Evolutionary conservation across 73 alveolate genomes (phyloP).

Genomic region (Paramecium sexaurelia): DNA sequence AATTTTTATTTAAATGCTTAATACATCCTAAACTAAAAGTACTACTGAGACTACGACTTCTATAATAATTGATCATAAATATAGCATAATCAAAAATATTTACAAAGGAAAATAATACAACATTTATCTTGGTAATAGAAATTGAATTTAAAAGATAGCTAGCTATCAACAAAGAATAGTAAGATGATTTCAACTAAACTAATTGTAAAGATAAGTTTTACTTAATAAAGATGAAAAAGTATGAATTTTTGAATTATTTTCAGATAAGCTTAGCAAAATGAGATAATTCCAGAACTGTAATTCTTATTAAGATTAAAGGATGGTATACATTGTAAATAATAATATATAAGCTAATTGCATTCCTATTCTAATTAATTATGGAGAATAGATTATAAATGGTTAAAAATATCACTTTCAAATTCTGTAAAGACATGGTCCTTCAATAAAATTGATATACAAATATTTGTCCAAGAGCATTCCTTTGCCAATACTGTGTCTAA

Average conservation of each 20-base stretch:
- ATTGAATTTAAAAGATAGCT: neutral
- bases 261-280: slow-evolving; percentile 1
- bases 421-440: neutral
- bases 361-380: neutral
- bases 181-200: neutral
- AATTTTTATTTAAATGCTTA: neutral
- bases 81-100: neutral
- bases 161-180: neutral
- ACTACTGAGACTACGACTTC: neutral
- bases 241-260: neutral
- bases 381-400: neutral
- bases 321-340: no score
- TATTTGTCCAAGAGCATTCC: neutral
- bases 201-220: neutral
- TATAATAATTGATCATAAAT: neutral
- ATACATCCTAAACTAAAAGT: neutral
- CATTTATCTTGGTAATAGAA: neutral
- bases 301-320: neutral
- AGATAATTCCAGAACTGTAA: neutral
- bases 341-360: neutral
- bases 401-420: neutral
- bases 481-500: neutral
- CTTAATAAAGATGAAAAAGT: neutral
- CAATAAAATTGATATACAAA: neutral
- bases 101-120: neutral